Evolutionary conservation across 495 filamentous ascomycete genomes (phyloP).

Genomic region (Extremus antarcticus): DNA sequence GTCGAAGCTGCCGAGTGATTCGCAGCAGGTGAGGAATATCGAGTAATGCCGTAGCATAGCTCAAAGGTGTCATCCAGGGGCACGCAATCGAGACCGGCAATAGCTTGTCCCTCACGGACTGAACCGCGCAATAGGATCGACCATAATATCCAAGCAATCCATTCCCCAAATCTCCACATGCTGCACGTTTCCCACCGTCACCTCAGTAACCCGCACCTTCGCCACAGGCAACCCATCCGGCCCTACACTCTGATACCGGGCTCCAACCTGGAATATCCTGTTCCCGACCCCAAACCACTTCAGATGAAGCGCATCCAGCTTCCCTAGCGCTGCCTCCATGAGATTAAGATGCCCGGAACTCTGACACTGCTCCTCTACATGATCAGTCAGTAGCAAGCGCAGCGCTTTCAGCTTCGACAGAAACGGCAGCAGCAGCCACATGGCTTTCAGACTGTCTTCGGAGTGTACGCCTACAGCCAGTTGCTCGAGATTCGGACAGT

Average conservation of each 20-base stretch:
- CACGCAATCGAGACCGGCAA: too few relatives aligned
- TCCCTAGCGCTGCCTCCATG: slow-evolving; percentile 13
- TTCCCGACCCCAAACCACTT: slow-evolving; percentile 27
- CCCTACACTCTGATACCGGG: background rate
- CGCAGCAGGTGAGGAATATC: background rate
- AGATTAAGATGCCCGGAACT: background rate
- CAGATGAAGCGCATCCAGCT: slow-evolving; percentile 22
- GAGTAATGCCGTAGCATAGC: slow-evolving; percentile 1
- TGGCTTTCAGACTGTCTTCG: background rate
- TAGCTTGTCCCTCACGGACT: slow-evolving; percentile 10
- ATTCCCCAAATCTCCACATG: slow-evolving; percentile 24
- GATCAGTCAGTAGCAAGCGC: slow-evolving; percentile 22
- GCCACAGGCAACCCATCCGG: slow-evolving; percentile 12
- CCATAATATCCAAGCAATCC: slow-evolving; percentile 16
- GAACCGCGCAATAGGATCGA: slow-evolving; percentile 11
- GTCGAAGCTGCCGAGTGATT: slow-evolving; percentile 24
- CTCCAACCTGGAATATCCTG: slow-evolving; percentile 23
- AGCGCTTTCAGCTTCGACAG: slow-evolving; percentile 26
- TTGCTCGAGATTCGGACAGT: slow-evolving; percentile 50
- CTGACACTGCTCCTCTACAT: background rate
- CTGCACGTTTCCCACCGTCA: slow-evolving; percentile 17
- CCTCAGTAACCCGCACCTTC: slow-evolving; percentile 16
- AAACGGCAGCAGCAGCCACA: slow-evolving; percentile 23
- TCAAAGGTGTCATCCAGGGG: background rate
- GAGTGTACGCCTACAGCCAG: slow-evolving; percentile 25